Evolutionary conservation across 2,329 filamentous ascomycete species (phyloP).

Genomic region (Teratosphaeria zuluensis): DNA sequence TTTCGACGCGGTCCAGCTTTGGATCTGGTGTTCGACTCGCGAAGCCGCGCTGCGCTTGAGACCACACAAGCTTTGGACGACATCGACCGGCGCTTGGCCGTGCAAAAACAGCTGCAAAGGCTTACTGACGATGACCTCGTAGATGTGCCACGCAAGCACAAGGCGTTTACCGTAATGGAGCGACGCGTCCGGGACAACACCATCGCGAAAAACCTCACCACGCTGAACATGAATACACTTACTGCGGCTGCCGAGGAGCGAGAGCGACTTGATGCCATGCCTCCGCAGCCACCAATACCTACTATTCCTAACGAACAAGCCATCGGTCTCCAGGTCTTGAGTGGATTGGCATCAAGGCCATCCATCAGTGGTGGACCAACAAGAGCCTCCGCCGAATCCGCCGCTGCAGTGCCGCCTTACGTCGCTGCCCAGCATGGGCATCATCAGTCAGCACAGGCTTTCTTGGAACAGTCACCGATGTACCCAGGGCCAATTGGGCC

Average conservation of each 20-base stretch:
- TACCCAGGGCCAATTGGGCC: neutral
- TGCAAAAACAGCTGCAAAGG: slow-evolving; percentile 22
- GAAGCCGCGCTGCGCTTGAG: slow-evolving; percentile 20
- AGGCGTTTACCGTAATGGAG: slow-evolving; percentile 33
- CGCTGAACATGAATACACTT: slow-evolving; percentile 23
- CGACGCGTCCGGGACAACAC: slow-evolving; percentile 32
- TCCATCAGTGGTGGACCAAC: slow-evolving; percentile 1
- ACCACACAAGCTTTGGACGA: slow-evolving; percentile 14
- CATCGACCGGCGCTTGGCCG: slow-evolving; percentile 13
- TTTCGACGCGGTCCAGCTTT: slow-evolving; percentile 14
- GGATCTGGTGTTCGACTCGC: slow-evolving; percentile 18
- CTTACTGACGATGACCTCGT: slow-evolving; percentile 19
- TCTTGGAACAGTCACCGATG: neutral
- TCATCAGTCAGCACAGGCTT: neutral
- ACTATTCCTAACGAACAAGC: slow-evolving; percentile 33
- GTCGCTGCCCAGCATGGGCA: neutral
- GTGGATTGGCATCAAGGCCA: slow-evolving; percentile 18
- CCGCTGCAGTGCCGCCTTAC: neutral
- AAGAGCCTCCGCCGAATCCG: neutral
- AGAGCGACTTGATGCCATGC: slow-evolving; percentile 9
- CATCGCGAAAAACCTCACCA: slow-evolving; percentile 28
- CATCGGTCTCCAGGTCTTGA: slow-evolving; percentile 25
- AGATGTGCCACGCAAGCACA: neutral
- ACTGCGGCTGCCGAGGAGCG: slow-evolving; percentile 26
- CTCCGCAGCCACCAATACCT: slow-evolving; percentile 4